These are phyloP conservation scores for Calocera cornea DNA, from an alignment of 768 basidiomycete species.

Conservation along the genomic window DNA sequence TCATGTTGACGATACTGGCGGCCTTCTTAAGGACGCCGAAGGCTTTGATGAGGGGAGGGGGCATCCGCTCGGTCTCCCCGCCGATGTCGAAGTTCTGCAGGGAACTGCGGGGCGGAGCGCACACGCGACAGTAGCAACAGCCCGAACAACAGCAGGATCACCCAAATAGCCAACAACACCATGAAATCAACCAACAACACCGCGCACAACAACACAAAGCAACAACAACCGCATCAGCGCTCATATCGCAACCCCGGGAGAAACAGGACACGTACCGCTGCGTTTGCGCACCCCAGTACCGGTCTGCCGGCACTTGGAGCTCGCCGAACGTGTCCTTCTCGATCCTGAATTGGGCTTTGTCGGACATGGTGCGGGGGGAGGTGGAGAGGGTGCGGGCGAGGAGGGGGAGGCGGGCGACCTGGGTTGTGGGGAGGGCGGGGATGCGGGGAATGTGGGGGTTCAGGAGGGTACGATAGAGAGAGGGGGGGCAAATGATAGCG, in stretches of 20 bases:
- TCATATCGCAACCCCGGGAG: not conserved
- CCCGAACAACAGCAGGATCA: too few relatives aligned
- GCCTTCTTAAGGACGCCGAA: constrained; percentile 98
- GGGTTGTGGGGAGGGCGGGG: too few relatives aligned
- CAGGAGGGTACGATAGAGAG: too few relatives aligned
- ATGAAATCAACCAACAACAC: too few relatives aligned
- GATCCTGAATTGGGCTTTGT: constrained; percentile 38
- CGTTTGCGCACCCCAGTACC: constrained; percentile 98
- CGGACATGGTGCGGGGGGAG: constrained; percentile 9
- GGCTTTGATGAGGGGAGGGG: constrained; percentile 90
- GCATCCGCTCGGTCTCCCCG: constrained; percentile 83
- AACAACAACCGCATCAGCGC: too few relatives aligned
- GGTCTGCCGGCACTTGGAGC: constrained; percentile 70
- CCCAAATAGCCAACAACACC: too few relatives aligned
- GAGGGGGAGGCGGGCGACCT: too few relatives aligned
- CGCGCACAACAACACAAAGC: too few relatives aligned
- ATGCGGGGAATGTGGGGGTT: too few relatives aligned
- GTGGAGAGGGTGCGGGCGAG: constrained; percentile 10
- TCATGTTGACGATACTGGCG: constrained; percentile 76
- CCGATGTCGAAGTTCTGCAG: constrained; percentile 98
- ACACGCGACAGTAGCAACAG: too few relatives aligned
- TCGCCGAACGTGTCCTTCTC: constrained; percentile 96
- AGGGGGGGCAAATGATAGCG: too few relatives aligned
- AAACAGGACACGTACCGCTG: constrained; percentile 56
- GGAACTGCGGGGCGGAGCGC: constrained; percentile 37